Conservation (phyloP, 1,284 basidiomycete species). For the Apiotrichum sp. region DNA sequence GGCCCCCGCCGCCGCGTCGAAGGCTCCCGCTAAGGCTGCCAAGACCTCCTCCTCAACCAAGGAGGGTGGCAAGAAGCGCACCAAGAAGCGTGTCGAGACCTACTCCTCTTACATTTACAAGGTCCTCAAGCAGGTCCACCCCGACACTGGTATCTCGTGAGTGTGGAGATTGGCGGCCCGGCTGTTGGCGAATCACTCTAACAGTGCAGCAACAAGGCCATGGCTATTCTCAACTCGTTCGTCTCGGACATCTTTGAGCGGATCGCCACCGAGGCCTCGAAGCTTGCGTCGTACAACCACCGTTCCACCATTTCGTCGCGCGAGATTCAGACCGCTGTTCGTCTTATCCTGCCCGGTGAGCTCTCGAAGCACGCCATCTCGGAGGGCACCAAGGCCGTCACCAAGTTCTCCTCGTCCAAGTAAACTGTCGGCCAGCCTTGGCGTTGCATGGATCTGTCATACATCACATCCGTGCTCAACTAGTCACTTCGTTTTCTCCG, state of each 20-base stretch:
- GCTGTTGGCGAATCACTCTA: neutral
- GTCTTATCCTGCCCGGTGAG: slow-evolving; percentile 80
- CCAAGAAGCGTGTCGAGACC: slow-evolving; percentile 81
- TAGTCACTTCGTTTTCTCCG: too few species aligned
- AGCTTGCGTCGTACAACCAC: slow-evolving; percentile 87
- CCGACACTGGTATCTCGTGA: slow-evolving; percentile 79
- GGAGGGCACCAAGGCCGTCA: slow-evolving; percentile 59
- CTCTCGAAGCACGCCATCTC: slow-evolving; percentile 77
- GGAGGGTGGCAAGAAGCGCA: slow-evolving; percentile 53
- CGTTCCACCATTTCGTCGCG: slow-evolving; percentile 91
- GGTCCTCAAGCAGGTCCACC: slow-evolving; percentile 65
- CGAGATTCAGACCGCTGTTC: slow-evolving; percentile 86
- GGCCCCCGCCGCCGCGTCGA: slow-evolving; percentile 51
- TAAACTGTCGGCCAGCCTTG: neutral
- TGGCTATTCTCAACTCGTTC: slow-evolving; percentile 89
- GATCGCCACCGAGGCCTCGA: slow-evolving; percentile 85
- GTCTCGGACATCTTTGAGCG: slow-evolving; percentile 92
- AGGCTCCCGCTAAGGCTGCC: slow-evolving; percentile 54
- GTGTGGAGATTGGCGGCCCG: too few species aligned
- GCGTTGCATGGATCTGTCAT: neutral
- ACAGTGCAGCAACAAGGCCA: slow-evolving; percentile 74
- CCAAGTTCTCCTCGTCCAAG: slow-evolving; percentile 51
- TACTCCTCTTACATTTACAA: slow-evolving; percentile 95
- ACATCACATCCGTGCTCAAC: too few species aligned
- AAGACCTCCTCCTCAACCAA: slow-evolving; percentile 13